Evolutionary conservation across 2,329 filamentous ascomycete genomes (phyloP).

Genomic region (Chaetothyriales sp.): DNA sequence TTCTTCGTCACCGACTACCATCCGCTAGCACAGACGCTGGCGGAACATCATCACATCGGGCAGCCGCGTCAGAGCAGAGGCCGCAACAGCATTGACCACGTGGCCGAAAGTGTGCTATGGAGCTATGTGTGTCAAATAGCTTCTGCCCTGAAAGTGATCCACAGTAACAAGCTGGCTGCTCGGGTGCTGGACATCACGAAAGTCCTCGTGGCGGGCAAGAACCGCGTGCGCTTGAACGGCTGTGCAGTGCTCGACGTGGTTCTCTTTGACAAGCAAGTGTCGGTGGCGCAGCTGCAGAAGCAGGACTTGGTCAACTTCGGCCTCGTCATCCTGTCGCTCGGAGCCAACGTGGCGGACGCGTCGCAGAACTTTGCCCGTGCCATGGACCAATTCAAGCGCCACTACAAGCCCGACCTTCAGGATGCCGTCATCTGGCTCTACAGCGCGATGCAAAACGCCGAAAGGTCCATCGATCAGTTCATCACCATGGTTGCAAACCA

Average conservation of each 20-base stretch:
- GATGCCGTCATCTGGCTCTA: slow-evolving; percentile 74
- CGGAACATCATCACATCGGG: slow-evolving; percentile 54
- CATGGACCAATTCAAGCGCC: slow-evolving; percentile 62
- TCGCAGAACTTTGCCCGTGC: slow-evolving; percentile 53
- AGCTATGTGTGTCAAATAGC: slow-evolving; percentile 84
- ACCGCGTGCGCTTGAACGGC: slow-evolving; percentile 72
- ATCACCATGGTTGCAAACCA: slow-evolving; percentile 66
- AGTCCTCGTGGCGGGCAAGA: slow-evolving; percentile 79
- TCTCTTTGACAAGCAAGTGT: slow-evolving; percentile 58
- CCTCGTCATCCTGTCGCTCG: slow-evolving; percentile 67
- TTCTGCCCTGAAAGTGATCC: slow-evolving; percentile 75
- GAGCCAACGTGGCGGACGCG: slow-evolving; percentile 50
- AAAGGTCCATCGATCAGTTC: slow-evolving; percentile 62
- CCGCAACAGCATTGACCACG: slow-evolving; percentile 35
- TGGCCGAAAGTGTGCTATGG: slow-evolving; percentile 71
- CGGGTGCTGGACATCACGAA: slow-evolving; percentile 78
- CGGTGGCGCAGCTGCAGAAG: slow-evolving; percentile 64
- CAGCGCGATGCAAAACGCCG: slow-evolving; percentile 49
- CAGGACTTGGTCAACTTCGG: slow-evolving; percentile 80
- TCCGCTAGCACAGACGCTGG: slow-evolving; percentile 76
- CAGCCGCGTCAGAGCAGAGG: slow-evolving; percentile 29
- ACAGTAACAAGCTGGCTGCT: slow-evolving; percentile 66
- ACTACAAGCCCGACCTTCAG: slow-evolving; percentile 64
- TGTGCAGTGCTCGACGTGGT: slow-evolving; percentile 85
- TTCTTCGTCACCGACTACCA: slow-evolving; percentile 91